Evolutionary conservation across 208 protist species (phyloP), one percentile per base, ranked within the genome.

Genomic region (Wallacemonas sp.): DNA sequence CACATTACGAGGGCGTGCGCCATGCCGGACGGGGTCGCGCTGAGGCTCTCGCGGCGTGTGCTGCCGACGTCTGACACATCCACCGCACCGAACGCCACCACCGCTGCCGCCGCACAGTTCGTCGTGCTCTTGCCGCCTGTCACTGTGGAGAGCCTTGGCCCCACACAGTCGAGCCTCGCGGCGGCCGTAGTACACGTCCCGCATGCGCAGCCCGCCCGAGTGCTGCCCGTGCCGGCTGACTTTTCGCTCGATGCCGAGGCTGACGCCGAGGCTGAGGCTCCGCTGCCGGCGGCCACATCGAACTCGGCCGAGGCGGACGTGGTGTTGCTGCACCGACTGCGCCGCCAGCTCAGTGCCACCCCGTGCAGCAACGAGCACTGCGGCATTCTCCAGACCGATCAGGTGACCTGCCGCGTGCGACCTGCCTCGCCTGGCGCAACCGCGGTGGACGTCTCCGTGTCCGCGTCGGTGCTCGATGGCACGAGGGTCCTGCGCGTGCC

Each of bases 61-160:
- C 42, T 48, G 36, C 20, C 23, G 18, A 7, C 50, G 11, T 2
- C 59, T 23, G 14, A 23, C 26, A 26, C 52, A 14, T 20, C 12
- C 26, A 28, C n/a, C n/a, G n/a, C n/a, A n/a, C n/a, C n/a, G n/a
- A n/a, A n/a, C n/a, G n/a, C n/a, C n/a, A n/a, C n/a, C n/a, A n/a
- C 14, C n/a, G 31, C 20, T 0, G 31, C 11, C 23, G 52, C 38
- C 12, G 61, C 29, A 2, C 39, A 62, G 26, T 41, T 68, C 32
- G 32, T 75, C 14, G 62, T 69, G 11, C 57, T 86, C 61, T 61
- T 59, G 31, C 70, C 75, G 12, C 57, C 57, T 1, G 41, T 70
- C 36, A 26, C 45, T 10, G 54, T 89, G 36, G 83, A 84, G 67
- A 69, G 70, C 29, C 70, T 87, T 22, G 73, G 71, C 1, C 77